These are phyloP conservation scores for Diplogelasinospora grovesii DNA, from an alignment of 495 filamentous ascomycete genomes.

Conservation along the genomic window DNA sequence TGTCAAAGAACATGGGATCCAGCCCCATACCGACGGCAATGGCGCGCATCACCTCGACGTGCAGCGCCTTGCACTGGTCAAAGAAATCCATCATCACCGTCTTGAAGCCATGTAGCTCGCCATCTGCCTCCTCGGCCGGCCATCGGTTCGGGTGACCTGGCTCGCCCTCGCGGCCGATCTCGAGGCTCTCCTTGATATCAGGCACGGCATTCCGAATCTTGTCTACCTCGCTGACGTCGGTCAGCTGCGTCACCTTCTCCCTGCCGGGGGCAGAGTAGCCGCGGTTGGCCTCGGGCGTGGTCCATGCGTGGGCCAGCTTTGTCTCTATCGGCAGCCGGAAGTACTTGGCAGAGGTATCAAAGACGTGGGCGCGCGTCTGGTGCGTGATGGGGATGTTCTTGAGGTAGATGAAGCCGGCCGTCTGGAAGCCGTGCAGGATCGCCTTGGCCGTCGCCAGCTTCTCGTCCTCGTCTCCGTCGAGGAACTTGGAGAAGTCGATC, in stretches of 20 bases:
- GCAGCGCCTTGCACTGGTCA: constrained; percentile 62
- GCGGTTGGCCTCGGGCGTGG: constrained; percentile 64
- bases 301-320: constrained; percentile 69
- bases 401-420: constrained; percentile 86
- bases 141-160: constrained; percentile 68
- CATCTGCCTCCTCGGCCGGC: constrained; percentile 61
- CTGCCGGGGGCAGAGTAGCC: constrained; percentile 71
- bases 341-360: constrained; percentile 66
- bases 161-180: constrained; percentile 73
- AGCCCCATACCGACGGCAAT: constrained; percentile 81
- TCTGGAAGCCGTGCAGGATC: constrained; percentile 74
- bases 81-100: constrained; percentile 68
- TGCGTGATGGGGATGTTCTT: constrained; percentile 67
- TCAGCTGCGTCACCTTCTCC: constrained; percentile 65
- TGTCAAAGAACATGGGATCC: constrained; percentile 68
- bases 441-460: constrained; percentile 60
- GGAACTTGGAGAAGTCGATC: constrained; percentile 77
- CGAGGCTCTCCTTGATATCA: constrained; percentile 79
- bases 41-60: constrained; percentile 76
- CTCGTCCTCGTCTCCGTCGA: constrained; percentile 53
- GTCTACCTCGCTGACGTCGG: constrained; percentile 51
- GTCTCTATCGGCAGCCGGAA: constrained; percentile 62
- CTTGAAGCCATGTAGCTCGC: constrained; percentile 60
- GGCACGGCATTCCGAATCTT: constrained; percentile 52
- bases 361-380: constrained; percentile 53